These are phyloP conservation scores for Sporothrix globosa DNA, from an alignment of 2,329 filamentous ascomycete species.

Conservation along the genomic window DNA sequence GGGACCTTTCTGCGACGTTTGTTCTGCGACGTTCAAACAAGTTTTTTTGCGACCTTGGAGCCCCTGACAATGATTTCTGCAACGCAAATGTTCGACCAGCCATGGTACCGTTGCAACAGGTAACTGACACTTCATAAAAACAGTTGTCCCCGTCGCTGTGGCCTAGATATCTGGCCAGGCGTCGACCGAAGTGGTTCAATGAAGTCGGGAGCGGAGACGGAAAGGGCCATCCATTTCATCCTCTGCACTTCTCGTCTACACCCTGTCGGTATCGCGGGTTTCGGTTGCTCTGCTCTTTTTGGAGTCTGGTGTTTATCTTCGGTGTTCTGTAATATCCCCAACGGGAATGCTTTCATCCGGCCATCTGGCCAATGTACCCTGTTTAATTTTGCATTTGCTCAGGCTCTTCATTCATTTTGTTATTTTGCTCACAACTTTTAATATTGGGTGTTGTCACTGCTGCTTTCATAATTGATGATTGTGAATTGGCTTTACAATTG, in stretches of 20 bases:
- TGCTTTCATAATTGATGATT: too few species aligned
- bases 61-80: neutral
- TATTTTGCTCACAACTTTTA: neutral
- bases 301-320: conserved; percentile 19
- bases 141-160: conserved; percentile 21
- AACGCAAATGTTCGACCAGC: neutral
- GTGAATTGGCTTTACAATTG: too few species aligned
- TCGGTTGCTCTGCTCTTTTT: neutral
- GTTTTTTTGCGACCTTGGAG: neutral
- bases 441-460: neutral
- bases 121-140: conserved; percentile 8
- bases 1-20: neutral
- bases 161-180: conserved; percentile 9
- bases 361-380: neutral
- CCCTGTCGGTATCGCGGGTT: neutral
- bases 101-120: neutral
- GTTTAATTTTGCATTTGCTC: conserved; percentile 17
- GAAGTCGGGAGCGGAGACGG: neutral
- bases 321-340: conserved; percentile 12
- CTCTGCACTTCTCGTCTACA: neutral
- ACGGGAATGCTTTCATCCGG: conserved; percentile 22
- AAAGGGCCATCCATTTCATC: neutral
- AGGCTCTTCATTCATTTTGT: conserved; percentile 18
- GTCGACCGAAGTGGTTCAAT: neutral
- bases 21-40: conserved; percentile 7